These are phyloP conservation scores for Piper longum DNA, from an alignment of 164 flowering plant species.

Conservation along the genomic window DNA sequence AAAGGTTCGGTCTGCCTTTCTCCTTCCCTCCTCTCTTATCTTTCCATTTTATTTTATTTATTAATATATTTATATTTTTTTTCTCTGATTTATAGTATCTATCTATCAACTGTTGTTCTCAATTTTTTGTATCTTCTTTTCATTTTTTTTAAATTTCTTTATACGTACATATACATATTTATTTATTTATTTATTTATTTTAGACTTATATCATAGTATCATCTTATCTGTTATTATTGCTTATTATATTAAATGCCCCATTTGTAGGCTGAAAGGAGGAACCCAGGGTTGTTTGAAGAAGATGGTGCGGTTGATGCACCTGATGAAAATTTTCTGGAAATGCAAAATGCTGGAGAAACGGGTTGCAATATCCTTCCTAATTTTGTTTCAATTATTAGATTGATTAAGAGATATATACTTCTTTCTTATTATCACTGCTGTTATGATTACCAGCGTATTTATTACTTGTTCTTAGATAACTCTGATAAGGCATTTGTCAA, in stretches of 20 bases:
- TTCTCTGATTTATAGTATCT: too few species aligned
- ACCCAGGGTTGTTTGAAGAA: constrained; percentile 51
- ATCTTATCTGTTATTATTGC: too few species aligned
- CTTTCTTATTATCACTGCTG: neutral
- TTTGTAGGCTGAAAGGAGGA: constrained; percentile 70
- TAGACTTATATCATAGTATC: too few species aligned
- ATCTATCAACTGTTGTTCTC: too few species aligned
- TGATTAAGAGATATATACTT: neutral
- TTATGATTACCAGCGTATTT: neutral
- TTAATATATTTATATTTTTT: too few species aligned
- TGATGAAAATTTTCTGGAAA: constrained; percentile 15
- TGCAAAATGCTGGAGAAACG: constrained; percentile 10
- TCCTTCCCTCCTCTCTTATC: neutral
- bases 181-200: too few species aligned
- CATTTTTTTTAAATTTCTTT: too few species aligned
- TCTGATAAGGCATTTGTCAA: constrained; percentile 80
- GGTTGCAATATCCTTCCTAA: constrained; percentile 22
- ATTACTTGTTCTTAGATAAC: constrained; percentile 27
- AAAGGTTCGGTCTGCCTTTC: constrained; percentile 36
- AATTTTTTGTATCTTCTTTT: too few species aligned
- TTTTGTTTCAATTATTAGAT: constrained; percentile 1
- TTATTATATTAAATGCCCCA: too few species aligned
- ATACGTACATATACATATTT: too few species aligned
- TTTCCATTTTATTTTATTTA: neutral
- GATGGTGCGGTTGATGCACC: constrained; percentile 20